A percentile compares a stretch with the other conserved stretches of the same genome.
Conservation (phyloP, 1,139 yeast species). For the Kurtzmaniella quercitrusa region DNA sequence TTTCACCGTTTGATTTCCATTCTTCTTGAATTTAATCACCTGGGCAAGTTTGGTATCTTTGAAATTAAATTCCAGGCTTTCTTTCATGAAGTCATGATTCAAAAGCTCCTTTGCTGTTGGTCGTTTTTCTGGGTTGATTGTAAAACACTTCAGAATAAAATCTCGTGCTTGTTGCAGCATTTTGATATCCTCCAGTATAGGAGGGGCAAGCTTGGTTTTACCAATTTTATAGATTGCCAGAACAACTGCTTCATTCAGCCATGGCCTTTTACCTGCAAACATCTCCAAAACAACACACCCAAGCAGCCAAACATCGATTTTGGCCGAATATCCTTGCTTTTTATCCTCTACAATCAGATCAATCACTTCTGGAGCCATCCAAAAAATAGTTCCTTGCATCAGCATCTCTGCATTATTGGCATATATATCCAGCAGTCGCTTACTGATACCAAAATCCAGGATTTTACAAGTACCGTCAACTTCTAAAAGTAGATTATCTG, state of each 20-base stretch:
- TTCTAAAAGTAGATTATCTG: conserved; percentile 86
- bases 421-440: conserved; percentile 80
- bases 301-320: conserved; percentile 87
- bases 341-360: conserved; percentile 71
- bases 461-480: conserved; percentile 93
- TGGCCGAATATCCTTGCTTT: conserved; percentile 93
- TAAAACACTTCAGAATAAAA: conserved; percentile 76
- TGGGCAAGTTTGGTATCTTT: conserved; percentile 59
- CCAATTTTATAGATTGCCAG: conserved; percentile 77
- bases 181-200: conserved; percentile 83
- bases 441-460: conserved; percentile 95
- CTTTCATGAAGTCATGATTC: conserved; percentile 56
- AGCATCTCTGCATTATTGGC: conserved; percentile 94
- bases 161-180: conserved; percentile 63
- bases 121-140: conserved; percentile 72
- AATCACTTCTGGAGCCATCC: conserved; percentile 99
- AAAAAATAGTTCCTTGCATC: conserved; percentile 96
- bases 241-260: conserved; percentile 77
- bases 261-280: conserved; percentile 84
- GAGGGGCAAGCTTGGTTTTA: conserved; percentile 80
- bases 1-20: background rate
- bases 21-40: conserved; percentile 29
- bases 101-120: conserved; percentile 81
- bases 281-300: conserved; percentile 96
- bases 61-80: conserved; percentile 51